Percentiles rank a stretch among this genome's conserved stretches.
phyloP scores from a whole-genome alignment of 768 basidiomycete genomes.

The Mycena galericulata region DNA sequence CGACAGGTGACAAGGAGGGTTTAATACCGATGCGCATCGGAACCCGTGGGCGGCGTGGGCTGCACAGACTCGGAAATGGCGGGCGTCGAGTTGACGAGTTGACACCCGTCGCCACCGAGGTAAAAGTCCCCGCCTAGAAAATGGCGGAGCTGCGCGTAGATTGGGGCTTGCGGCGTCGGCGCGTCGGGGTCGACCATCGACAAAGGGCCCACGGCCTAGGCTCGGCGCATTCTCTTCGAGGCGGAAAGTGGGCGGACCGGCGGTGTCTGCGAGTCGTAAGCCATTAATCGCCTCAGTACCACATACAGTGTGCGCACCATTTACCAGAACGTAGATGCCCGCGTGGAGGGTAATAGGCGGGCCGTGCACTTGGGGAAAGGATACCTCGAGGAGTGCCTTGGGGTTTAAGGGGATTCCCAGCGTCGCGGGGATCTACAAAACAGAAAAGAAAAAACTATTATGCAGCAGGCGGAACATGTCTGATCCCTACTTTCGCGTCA shows the following conservation, averaged over 20 bases:
- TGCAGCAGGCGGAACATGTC: neutral
- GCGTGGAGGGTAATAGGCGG: slow-evolving; percentile 35
- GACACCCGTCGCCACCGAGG: too few relatives aligned
- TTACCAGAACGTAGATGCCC: slow-evolving; percentile 27
- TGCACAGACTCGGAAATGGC: slow-evolving; percentile 53
- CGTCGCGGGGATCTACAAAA: slow-evolving; percentile 34
- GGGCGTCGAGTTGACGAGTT: slow-evolving; percentile 51
- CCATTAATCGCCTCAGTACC: neutral
- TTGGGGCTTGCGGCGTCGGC: slow-evolving; percentile 44
- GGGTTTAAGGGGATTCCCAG: slow-evolving; percentile 37
- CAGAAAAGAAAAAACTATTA: neutral
- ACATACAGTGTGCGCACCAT: neutral
- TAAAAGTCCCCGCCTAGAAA: slow-evolving; percentile 59
- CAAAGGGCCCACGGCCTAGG: slow-evolving; percentile 54
- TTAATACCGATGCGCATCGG: slow-evolving; percentile 54
- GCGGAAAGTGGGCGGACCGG: slow-evolving; percentile 47
- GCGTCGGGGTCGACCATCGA: slow-evolving; percentile 62
- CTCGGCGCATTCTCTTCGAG: slow-evolving; percentile 39
- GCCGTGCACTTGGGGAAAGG: slow-evolving; percentile 35
- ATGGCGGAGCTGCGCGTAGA: slow-evolving; percentile 56
- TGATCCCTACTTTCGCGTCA: neutral
- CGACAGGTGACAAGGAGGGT: neutral
- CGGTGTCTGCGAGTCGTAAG: slow-evolving; percentile 44
- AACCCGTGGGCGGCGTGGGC: slow-evolving; percentile 54
- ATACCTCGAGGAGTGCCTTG: slow-evolving; percentile 38